Evolutionary conservation across 1,139 yeast genomes (phyloP).

Genomic region (Sugiyamaella sp.): DNA sequence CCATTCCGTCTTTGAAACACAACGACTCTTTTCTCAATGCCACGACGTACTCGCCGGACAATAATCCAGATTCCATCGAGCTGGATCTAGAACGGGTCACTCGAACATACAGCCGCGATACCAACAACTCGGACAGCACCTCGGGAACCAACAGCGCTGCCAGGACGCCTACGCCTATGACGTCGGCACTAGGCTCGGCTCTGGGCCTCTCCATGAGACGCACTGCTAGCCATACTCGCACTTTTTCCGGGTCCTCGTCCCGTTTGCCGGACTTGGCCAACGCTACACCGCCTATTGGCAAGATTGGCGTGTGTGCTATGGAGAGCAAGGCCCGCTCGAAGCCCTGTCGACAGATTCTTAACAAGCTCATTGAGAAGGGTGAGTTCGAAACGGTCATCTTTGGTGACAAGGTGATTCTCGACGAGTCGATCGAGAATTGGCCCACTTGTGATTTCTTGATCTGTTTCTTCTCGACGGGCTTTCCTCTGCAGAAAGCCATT

Average conservation of each 20-base stretch:
- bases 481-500: conserved; percentile 95
- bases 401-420: conserved; percentile 96
- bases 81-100: conserved; percentile 24
- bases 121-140: conserved; percentile 14
- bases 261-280: conserved; percentile 18
- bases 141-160: conserved; percentile 12
- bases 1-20: background rate
- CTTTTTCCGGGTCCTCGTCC: conserved; percentile 24
- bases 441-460: conserved; percentile 96
- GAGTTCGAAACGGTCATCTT: conserved; percentile 96
- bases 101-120: conserved; percentile 22
- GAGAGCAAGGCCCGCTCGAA: conserved; percentile 94
- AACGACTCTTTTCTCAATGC: conserved; percentile 18
- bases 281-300: conserved; percentile 69
- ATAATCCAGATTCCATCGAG: conserved; percentile 20
- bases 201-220: too few species aligned
- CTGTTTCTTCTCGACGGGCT: conserved; percentile 92
- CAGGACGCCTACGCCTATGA: conserved; percentile 11
- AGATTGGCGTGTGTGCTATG: conserved; percentile 99
- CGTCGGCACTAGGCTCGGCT: conserved; percentile 15
- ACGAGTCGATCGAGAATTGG: conserved; percentile 93
- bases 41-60: conserved; percentile 17
- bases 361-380: conserved; percentile 85
- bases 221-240: conserved; percentile 21
- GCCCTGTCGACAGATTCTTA: conserved; percentile 91